Evolutionary conservation across 805 yeast genomes (phyloP).

Genomic region (Monosporozyma siamensis): DNA sequence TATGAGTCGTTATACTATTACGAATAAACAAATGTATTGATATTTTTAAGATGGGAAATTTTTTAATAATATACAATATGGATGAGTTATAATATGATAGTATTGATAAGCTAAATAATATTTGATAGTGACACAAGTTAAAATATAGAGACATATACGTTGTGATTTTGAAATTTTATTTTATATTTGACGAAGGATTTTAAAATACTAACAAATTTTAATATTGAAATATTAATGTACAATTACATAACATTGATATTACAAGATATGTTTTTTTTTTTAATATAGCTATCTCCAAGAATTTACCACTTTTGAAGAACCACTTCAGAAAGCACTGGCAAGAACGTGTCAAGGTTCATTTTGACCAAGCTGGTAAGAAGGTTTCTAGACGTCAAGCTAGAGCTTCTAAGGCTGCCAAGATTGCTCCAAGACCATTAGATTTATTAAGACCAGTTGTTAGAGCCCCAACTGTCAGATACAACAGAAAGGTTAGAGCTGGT

Average conservation of each 20-base stretch:
- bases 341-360: conserved; percentile 98
- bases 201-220: too few species aligned
- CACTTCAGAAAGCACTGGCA: conserved; percentile 99
- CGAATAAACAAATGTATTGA: too few species aligned
- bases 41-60: too few species aligned
- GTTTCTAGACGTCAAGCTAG: conserved; percentile 93
- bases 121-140: too few species aligned
- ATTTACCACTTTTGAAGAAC: conserved; percentile 97
- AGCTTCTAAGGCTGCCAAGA: conserved; percentile 83
- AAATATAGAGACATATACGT: too few species aligned
- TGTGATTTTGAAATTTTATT: too few species aligned
- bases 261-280: conserved; percentile 1
- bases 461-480: conserved; percentile 97
- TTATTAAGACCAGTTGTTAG: conserved; percentile 94
- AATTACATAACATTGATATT: too few species aligned
- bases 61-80: too few species aligned
- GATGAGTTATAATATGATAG: too few species aligned
- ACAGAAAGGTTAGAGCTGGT: conserved; percentile 99
- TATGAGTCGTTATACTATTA: not conserved
- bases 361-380: conserved; percentile 99
- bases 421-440: conserved; percentile 98
- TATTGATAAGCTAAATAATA: too few species aligned
- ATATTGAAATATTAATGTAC: too few species aligned
- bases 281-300: conserved; percentile 86
- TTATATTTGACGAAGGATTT: too few species aligned